Percentiles rank a stretch among this genome's conserved stretches.
Conservation (phyloP, 345 rosid genomes). For the sweet orange (Citrus sinensis) region DVS_A1.0 CM039169.1:30550001-30550500, state of each 20-base stretch:
- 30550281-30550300: slow-evolving; percentile 26
- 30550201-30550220: slow-evolving; percentile 19
- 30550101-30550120: no score
- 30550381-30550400: slow-evolving; percentile 29
- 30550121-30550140: no score
- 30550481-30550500: slow-evolving; percentile 13
- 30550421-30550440: slow-evolving; percentile 11
- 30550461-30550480: slow-evolving; percentile 15
- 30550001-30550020: no score
- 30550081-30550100: no score
- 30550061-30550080: no score
- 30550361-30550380: slow-evolving; percentile 23
- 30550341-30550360: slow-evolving; percentile 11
- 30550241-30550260: slow-evolving; percentile 17
- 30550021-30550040: no score
- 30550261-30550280: slow-evolving; percentile 19
- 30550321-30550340: slow-evolving; percentile 12
- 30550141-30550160: slow-evolving; percentile 24
- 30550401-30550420: slow-evolving; percentile 10
- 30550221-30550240: slow-evolving; percentile 10
- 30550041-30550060: no score
- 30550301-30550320: background rate
- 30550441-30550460: slow-evolving; percentile 18
- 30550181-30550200: slow-evolving; percentile 24
- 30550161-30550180: slow-evolving; percentile 24